Evolutionary conservation across 257 asterid species (phyloP), one percentile per base, ranked within the genome.

Genomic region (Avicennia marina): DNA sequence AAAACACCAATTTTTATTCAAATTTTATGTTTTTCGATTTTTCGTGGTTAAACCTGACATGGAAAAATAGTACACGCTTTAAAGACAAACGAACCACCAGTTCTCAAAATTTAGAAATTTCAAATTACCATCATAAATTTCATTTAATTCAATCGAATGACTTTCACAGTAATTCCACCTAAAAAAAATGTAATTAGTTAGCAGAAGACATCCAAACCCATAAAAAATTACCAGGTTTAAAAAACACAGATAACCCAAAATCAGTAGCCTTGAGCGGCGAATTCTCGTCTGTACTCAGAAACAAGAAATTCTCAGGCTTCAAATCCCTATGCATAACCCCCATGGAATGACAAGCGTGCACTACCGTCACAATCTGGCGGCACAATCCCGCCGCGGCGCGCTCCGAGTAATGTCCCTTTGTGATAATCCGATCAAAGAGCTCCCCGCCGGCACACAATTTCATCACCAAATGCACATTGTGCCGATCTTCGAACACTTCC

Each of bases 281-380:
- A 45, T 67, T 68, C 56, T 86, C 95, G 39, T 66, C 80, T 2
- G 76, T 19, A 45, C 62, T 72, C 57, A 78, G 68, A 21, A 86
- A 74, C 61, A 86, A 59, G 72, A 83, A 86, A 67, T 86, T 86
- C 67, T 86, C 95, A 12, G 93, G 95, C 64, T 86, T 85, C 71
- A 85, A 72, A 70, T 85, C 95, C 59, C 95, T 64, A 64, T 85
- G 95, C 73, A 85, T 72, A 69, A 85, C 95, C 26, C 91, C 95
- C 91, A 85, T 78, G 3, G 91, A 75, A 55, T 82, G 95, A 51
- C 93, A 86, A 11, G 76, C 60, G 67, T 86, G 89, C 65, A 86
- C 85, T 33, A 82, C 87, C 43, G 78, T 82, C 9, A 86, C 89
- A 58, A 86, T 80, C 81, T 86, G 87, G 56, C 93, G 64, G 67